Evolutionary conservation across 257 asterid species (phyloP).

Genomic region (Nemophila menziesii): DNA sequence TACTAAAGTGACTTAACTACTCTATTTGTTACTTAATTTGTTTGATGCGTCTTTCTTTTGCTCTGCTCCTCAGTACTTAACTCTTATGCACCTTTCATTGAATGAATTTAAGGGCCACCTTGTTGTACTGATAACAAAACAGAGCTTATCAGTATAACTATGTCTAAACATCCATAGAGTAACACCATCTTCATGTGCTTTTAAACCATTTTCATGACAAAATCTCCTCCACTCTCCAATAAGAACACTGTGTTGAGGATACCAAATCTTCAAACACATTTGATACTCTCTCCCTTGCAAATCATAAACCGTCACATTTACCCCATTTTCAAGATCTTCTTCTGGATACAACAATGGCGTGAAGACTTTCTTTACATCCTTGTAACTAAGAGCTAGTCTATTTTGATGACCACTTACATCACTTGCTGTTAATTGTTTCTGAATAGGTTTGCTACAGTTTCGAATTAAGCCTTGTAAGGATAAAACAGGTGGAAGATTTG

Average conservation of each 20-base stretch:
- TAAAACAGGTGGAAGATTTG: slow-evolving; percentile 1
- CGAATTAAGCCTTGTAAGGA: neutral
- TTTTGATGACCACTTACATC: neutral
- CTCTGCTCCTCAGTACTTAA: neutral
- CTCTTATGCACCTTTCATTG: neutral
- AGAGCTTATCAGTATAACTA: neutral
- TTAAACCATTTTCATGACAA: neutral
- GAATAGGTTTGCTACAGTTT: neutral
- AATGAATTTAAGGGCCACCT: neutral
- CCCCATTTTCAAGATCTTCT: neutral
- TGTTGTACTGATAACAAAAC: neutral
- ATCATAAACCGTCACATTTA: neutral
- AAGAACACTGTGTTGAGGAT: neutral
- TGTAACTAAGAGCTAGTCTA: neutral
- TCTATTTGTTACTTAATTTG: neutral
- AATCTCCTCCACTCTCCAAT: neutral
- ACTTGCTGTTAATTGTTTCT: slow-evolving; percentile 1
- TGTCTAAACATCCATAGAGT: slow-evolving; percentile 8
- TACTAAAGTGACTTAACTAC: neutral
- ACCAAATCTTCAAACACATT: slow-evolving; percentile 1
- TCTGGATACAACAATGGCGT: neutral
- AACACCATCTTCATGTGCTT: neutral
- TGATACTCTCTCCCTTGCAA: neutral
- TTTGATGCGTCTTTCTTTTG: neutral
- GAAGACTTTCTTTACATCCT: neutral